These are phyloP conservation scores for Macadamia tetraphylla DNA, from an alignment of 164 flowering plant species.

Conservation along the genomic window DNA sequence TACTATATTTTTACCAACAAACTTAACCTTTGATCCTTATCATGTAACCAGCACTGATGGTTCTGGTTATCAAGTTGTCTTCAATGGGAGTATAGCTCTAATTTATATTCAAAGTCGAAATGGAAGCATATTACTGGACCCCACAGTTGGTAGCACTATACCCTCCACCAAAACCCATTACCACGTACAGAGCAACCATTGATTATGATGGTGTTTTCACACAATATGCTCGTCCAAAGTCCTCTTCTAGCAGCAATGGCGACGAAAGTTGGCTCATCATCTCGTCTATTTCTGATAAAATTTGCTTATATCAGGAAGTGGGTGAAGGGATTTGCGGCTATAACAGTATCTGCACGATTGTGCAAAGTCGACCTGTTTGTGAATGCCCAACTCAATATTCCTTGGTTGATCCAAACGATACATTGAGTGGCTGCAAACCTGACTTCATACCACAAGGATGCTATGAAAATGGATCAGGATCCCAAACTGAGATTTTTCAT, in stretches of 20 bases:
- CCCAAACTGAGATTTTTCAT: not conserved
- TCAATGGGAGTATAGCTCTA: conserved; percentile 25
- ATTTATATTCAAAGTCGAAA: conserved; percentile 20
- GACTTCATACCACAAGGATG: too few species aligned
- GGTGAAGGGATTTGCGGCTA: conserved; percentile 50
- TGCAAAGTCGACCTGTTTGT: conserved; percentile 14
- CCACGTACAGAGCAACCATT: conserved; percentile 34
- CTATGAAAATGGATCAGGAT: too few species aligned
- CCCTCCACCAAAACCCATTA: conserved; percentile 6
- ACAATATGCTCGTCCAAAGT: conserved; percentile 27
- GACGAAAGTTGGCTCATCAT: conserved; percentile 9
- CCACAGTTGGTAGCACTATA: not conserved
- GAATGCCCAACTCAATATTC: conserved; percentile 4
- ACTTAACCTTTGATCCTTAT: conserved; percentile 3
- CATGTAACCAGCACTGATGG: conserved; percentile 10
- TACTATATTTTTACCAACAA: conserved; percentile 11
- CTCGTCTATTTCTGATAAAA: conserved; percentile 18
- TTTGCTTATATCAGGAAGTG: conserved; percentile 10
- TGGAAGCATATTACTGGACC: not conserved
- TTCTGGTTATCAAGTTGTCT: conserved; percentile 23
- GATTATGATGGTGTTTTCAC: conserved; percentile 46
- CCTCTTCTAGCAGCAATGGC: not conserved
- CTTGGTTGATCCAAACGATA: too few species aligned
- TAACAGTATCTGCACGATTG: conserved; percentile 39
- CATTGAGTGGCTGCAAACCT: too few species aligned